Evolutionary conservation across 1,284 basidiomycete genomes (phyloP), one percentile per base, ranked within the genome.

Genomic region (Ganoderma meredithae): DNA sequence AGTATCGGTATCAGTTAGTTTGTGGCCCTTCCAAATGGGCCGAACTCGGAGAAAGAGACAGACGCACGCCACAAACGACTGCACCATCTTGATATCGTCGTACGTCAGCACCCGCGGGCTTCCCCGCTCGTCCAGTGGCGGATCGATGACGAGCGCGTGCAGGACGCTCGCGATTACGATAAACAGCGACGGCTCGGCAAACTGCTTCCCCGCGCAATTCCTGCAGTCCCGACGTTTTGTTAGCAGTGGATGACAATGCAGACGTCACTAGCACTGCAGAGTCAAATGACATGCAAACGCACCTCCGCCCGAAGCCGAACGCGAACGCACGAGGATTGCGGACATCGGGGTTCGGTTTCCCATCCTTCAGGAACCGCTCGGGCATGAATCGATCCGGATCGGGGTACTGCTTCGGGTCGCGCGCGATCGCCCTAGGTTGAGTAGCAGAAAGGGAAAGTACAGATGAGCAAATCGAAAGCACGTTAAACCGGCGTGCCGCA

Each of bases 291-390:
- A 36, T 19, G 33, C 47, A 13, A n/a, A 19, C 36, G 9, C 17
- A 65, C 70, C 71, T 63, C 15, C 73, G 49, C 8, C 67, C 67
- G 61, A 66, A 72, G 2, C 73, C 73, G 62, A 83, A 76, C 1
- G 62, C 67, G 41, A 62, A 59, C n/a, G 63, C 65, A 3, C 55
- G 40, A 8, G 67, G 69, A 33, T 68, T 59, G 15, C 53, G 62
- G 7, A 70, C 62, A 8, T 61, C 61, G 3, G 62, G 64, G 12
- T 68, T 60, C 3, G 69, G 62, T 53, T 63, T 53, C 1, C 68
- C 70, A 7, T 71, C 69, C 36, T 67, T 70, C 17, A 73, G 44
- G 56, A 66, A 73, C 25, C 74, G 71, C 36, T 72, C 72, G 1
- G 74, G 74, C 8, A 41, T 53, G 53, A 75, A 74, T 15, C 25